Percentiles rank a stretch among this genome's conserved stretches.
Conservation (phyloP, 2,329 filamentous ascomycete species). For the Calonectria naviculata region DNA sequence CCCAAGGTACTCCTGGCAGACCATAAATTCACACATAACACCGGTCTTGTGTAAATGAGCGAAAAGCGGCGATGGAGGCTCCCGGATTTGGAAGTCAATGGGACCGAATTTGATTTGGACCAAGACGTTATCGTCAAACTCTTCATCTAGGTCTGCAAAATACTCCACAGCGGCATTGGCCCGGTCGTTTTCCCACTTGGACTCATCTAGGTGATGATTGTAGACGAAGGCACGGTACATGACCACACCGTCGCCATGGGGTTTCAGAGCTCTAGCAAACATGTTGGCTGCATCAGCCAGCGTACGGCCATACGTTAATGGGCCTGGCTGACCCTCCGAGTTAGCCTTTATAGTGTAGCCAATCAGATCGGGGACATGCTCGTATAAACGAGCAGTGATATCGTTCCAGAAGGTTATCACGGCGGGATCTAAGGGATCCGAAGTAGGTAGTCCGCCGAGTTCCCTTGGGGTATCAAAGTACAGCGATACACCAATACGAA, state of each 20-base stretch:
- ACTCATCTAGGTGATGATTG: background rate
- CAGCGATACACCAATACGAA: background rate
- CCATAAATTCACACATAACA: background rate
- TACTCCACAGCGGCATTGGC: background rate
- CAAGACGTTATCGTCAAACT: background rate
- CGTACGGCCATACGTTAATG: background rate
- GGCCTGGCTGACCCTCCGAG: background rate
- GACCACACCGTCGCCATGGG: background rate
- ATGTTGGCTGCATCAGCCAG: background rate
- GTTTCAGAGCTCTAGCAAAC: background rate
- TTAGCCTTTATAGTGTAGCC: background rate
- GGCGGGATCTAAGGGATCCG: background rate
- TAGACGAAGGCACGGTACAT: background rate
- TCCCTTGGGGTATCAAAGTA: background rate
- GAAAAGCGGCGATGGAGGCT: background rate
- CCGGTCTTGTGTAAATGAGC: background rate
- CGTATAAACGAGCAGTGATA: background rate
- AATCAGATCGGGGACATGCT: background rate
- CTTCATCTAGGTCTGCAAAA: background rate
- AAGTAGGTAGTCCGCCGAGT: background rate
- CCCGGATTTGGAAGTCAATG: background rate
- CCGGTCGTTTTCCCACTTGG: conserved; percentile 1
- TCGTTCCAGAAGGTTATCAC: background rate
- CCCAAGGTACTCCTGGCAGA: background rate
- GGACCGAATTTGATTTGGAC: background rate